Base-by-base conservation (phyloP, 345 rosid species). In the Turritis glabra region DNA sequence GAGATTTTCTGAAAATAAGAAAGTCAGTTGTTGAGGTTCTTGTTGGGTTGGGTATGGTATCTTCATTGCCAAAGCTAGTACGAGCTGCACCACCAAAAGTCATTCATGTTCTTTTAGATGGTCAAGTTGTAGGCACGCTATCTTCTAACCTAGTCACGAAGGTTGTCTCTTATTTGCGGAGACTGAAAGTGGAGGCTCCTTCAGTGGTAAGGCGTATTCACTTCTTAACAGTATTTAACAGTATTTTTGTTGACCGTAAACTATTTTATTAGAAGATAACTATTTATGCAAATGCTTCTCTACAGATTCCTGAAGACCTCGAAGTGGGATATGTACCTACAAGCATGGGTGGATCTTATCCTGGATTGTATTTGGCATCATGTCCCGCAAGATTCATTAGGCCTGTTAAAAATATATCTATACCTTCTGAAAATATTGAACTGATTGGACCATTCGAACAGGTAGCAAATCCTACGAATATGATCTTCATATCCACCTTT, bases 361-460 rank as follows among this genome's bases (percentile, higher is more conserved):
- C 99, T 80, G 97, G 97, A 63, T 79, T 95, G 64, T 95, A 81
- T 75, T 79, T 95, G 54, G 89, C 85, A 74, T 90, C 97, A 60
- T 82, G 89, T 84, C 97, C 99, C 19, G 77, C 97, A 64, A 84
- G 97, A 86, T 92, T 95, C 82, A 71, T 86, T 43, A 89, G 99
- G 53, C 97, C 99, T 18, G 96, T 95, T 21, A 87, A 71, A 80
- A 90, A 90, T 81, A 84, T 83, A 64, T 82, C 90, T 55, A 51
- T 82, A 43, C 70, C 86, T 27, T 74, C 81, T 5, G 81, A 73
- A 44, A 78, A 84, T 71, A 78, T 87, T 68, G 99, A 92, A 82
- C 79, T 87, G 74, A 86, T 95, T 78, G 97, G 99, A 66, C 97
- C 99, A 44, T 92, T 95, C 80, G 99, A 95, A 40, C 99, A 95